Percentiles rank a stretch among this genome's conserved stretches.
phyloP scores from a whole-genome alignment of 2,329 filamentous ascomycete species.

The Alternaria postmessia region DNA sequence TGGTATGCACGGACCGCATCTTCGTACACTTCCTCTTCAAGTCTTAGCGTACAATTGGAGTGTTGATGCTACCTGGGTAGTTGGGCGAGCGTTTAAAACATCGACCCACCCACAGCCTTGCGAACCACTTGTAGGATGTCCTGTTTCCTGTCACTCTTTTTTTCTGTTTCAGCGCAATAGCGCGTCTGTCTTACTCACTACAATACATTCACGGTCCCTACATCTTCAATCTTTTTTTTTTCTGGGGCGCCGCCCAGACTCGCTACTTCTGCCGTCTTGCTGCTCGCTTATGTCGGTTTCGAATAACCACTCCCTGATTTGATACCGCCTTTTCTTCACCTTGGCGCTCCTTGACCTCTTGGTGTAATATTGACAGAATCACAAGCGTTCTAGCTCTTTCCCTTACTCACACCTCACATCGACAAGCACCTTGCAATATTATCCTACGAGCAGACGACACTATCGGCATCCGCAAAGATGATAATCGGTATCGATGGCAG shows the following conservation, averaged over 20 bases:
- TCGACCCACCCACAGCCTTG: background rate
- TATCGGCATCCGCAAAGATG: constrained; percentile 1
- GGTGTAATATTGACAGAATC: background rate
- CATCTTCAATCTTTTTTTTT: background rate
- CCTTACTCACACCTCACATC: background rate
- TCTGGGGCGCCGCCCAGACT: background rate
- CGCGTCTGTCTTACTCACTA: background rate
- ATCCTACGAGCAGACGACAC: background rate
- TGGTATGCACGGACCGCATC: background rate
- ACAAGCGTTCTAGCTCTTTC: background rate
- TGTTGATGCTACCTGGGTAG: background rate
- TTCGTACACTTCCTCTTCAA: constrained; percentile 2
- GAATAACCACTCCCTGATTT: background rate
- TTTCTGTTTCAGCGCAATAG: background rate
- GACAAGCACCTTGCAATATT: background rate
- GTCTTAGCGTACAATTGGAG: background rate
- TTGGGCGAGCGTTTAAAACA: background rate
- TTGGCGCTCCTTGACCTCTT: background rate
- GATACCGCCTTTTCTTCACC: background rate
- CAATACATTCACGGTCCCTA: background rate
- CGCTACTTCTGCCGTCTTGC: background rate
- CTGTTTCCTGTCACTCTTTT: background rate
- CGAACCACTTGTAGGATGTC: background rate
- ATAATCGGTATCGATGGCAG: constrained; percentile 18
- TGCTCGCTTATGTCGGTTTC: background rate